Conservation (phyloP, 176 grass and related monocot genomes). For the Juncus effusus region DNA sequence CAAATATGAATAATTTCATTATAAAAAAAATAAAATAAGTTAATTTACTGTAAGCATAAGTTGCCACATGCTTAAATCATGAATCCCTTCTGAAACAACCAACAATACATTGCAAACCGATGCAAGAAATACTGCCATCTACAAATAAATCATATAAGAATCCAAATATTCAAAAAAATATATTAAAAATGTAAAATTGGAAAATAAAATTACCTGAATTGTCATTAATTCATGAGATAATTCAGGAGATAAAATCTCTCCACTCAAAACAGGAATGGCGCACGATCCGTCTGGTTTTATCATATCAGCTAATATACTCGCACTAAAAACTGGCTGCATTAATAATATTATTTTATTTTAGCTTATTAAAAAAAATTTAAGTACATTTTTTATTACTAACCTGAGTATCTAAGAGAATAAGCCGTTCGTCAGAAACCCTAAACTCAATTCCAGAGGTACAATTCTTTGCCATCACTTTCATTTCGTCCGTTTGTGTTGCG, state of each 20-base stretch:
- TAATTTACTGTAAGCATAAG: constrained; percentile 73
- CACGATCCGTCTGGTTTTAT: constrained; percentile 87
- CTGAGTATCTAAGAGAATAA: constrained; percentile 93
- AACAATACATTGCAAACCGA: constrained; percentile 90
- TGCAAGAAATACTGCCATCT: constrained; percentile 92
- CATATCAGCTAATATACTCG: constrained; percentile 78
- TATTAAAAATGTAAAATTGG: not conserved
- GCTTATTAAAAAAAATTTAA: constrained; percentile 13
- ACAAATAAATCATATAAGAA: constrained; percentile 37
- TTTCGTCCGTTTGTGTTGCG: constrained; percentile 76
- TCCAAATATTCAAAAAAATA: not conserved
- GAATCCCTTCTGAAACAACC: constrained; percentile 72
- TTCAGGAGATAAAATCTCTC: constrained; percentile 71
- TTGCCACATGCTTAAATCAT: constrained; percentile 77
- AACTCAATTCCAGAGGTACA: constrained; percentile 83
- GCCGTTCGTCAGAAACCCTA: constrained; percentile 81
- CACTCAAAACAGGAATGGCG: constrained; percentile 56
- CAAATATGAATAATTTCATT: not conserved
- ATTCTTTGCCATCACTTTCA: constrained; percentile 67
- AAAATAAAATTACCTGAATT: constrained; percentile 69
- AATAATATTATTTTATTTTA: constrained; percentile 4
- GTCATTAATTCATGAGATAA: constrained; percentile 88
- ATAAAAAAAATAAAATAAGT: not conserved
- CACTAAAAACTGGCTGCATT: constrained; percentile 81
- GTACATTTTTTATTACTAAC: constrained; percentile 23